Evolutionary conservation across 768 basidiomycete genomes (phyloP), one percentile per base, ranked within the genome.

Genomic region (Suillus plorans): DNA sequence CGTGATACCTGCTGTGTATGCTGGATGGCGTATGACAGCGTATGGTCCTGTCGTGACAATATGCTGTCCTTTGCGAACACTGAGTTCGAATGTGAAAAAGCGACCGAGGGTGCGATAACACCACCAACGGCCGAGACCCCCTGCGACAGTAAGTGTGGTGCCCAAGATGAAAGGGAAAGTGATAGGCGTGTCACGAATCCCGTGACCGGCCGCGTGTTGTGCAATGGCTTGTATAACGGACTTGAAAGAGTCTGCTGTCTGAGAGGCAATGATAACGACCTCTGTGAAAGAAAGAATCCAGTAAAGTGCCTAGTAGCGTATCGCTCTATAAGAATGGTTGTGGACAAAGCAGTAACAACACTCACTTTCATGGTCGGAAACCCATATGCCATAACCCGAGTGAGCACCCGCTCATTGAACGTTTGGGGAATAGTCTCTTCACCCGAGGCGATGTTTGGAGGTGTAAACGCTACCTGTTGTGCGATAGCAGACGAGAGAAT

Each of bases 11-110:
- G 78, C 79, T 16, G 78, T 76, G 66, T 82, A 82, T 67, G 79
- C 77, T 44, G 81, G 81, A 66, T 82, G 81, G 49, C 81, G 77
- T 8, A 80, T 78, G 74, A 77, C 77, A n/a, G 79, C 72, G 63
- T 82, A 82, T 1, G 80, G 81, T 1, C 80, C 81, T 10, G 73
- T 68, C 4, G 78, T 81, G 62, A 82, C 71, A 41, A 82, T 77
- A 63, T 73, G 71, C 66, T 82, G 81, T 61, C 78, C 72, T 1
- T 74, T 76, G 12, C 75, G 78, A 44, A 81, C 78, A 44, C 77
- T 76, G 52, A 82, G 77, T 56, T 82, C 78, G 63, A 82, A 82
- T 0, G 81, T 82, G 69, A 81, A 82, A 28, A 80, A 68, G 2
- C 72, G 71, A 3, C 79, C 79, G 4, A 82, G 76, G 9, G 76